Percentiles rank a stretch among this genome's conserved stretches.
Evolutionary conservation across 2,329 filamentous ascomycete genomes (phyloP).

Genomic region (Grosmannia clavigera): DNA sequence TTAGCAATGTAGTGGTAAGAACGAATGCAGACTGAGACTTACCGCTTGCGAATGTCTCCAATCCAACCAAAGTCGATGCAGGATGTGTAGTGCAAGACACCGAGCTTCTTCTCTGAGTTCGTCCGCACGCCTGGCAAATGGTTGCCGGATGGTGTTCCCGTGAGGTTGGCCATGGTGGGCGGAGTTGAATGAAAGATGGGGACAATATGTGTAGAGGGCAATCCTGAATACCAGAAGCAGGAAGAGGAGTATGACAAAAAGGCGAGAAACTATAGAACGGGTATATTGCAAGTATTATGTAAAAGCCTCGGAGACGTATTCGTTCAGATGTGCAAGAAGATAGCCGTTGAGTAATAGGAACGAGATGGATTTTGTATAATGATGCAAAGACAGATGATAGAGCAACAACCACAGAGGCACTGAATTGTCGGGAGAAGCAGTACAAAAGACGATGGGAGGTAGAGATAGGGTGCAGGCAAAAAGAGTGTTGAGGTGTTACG

Average conservation of each 20-base stretch:
- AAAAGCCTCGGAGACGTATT: background rate
- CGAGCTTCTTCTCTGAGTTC: conserved; percentile 23
- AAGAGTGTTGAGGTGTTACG: background rate
- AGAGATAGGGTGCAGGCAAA: background rate
- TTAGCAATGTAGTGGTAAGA: conserved; percentile 1
- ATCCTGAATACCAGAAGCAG: background rate
- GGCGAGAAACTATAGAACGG: background rate
- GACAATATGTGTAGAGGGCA: background rate
- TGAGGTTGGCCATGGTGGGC: conserved; percentile 6
- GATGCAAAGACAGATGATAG: background rate
- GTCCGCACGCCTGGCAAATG: conserved; percentile 18
- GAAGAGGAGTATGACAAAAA: background rate
- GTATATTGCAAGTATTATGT: background rate
- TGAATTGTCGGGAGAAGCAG: too few species aligned
- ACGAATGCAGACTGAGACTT: conserved; percentile 6
- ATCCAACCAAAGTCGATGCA: conserved; percentile 27
- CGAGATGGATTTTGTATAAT: background rate
- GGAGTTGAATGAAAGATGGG: background rate
- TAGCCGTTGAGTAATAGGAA: background rate
- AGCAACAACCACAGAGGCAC: background rate
- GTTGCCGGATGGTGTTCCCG: conserved; percentile 3
- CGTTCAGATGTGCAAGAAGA: background rate
- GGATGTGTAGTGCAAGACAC: conserved; percentile 28
- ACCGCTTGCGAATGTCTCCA: conserved; percentile 32
- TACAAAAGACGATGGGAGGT: background rate